Evolutionary conservation across 2,329 filamentous ascomycete species (phyloP), one percentile per base, ranked within the genome.

Genomic region (Rhynchosporium secalis): DNA sequence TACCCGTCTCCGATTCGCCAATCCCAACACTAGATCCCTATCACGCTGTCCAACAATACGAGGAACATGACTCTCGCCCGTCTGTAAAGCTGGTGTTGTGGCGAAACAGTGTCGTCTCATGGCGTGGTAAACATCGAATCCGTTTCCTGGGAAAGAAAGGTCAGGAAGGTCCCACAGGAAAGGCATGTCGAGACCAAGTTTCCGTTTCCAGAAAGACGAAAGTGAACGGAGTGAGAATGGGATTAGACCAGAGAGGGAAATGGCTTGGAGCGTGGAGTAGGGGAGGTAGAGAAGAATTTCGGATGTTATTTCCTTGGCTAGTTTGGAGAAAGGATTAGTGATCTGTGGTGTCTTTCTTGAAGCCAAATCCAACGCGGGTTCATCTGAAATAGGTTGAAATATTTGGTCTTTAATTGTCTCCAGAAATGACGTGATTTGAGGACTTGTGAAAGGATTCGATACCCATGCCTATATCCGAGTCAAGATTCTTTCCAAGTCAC

Each of bases 281-380:
- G 61, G 48, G 2, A 67, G 59, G 15, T 62, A 54, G 20, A 66
- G 59, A 10, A 67, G 58, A 20, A 67, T 65, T 13, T 67, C 63
- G 29, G 45, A 46, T 47, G 54, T 51, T 13, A 64, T 47, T 31
- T 64, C 64, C 29, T 60, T 58, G 7, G 61, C 48, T 9, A 66
- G 41, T 3, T 52, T 62, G 26, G 31, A 49, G n/a, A 67, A 61
- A 9, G 52, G 46, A 28, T 29, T 41, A 7, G 28, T 36, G 8
- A 4, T 36, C 3, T 55, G 4, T 40, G 26, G 46, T 1, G 43
- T 48, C 10, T n/a, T 52, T 10, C 13, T 36, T 8, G 20, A 20
- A 20, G 20, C 20, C 20, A 20, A 20, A 20, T 41, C 36, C 2
- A 43, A 10, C 43, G 13, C 15, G 2, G 48, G 20, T 38, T 41